Percentiles rank a stretch among this genome's conserved stretches.
These are phyloP conservation scores for Salix suchowensis DNA, from an alignment of 345 rosid species.

Conservation along the genomic window DNA sequence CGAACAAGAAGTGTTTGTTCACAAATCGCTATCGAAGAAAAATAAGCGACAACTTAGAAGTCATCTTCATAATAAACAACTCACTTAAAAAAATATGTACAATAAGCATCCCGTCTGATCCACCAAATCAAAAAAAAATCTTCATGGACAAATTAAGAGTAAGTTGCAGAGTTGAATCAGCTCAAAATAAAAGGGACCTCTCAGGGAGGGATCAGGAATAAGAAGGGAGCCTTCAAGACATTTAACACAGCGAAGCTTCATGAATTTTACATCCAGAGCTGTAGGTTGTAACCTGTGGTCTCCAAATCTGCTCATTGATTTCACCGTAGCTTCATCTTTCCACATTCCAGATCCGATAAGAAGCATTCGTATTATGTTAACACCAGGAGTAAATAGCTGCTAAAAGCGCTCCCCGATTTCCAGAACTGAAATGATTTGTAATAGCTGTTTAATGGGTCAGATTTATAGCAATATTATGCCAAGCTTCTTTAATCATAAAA, in stretches of 20 bases:
- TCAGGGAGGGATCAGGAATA: neutral
- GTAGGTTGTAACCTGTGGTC: constrained; percentile 55
- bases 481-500: constrained; percentile 12
- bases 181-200: neutral
- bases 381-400: constrained; percentile 66
- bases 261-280: neutral
- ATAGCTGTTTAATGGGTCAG: constrained; percentile 10
- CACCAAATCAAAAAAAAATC: constrained; percentile 1
- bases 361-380: constrained; percentile 67
- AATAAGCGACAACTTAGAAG: neutral
- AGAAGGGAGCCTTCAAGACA: neutral
- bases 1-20: neutral
- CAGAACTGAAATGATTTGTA: constrained; percentile 52
- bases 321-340: constrained; percentile 81
- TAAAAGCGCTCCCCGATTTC: constrained; percentile 64
- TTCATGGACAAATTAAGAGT: neutral
- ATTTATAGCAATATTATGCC: neutral
- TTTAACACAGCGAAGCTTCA: neutral
- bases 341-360: constrained; percentile 68
- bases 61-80: neutral
- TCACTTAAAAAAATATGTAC: neutral
- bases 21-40: neutral
- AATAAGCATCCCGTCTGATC: neutral
- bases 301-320: constrained; percentile 96
- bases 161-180: neutral